Percentiles rank a stretch among this genome's conserved stretches.
Conservation (phyloP, 192 early-diverging fungal genomes). For the Entophlyctis helioformis region DNA sequence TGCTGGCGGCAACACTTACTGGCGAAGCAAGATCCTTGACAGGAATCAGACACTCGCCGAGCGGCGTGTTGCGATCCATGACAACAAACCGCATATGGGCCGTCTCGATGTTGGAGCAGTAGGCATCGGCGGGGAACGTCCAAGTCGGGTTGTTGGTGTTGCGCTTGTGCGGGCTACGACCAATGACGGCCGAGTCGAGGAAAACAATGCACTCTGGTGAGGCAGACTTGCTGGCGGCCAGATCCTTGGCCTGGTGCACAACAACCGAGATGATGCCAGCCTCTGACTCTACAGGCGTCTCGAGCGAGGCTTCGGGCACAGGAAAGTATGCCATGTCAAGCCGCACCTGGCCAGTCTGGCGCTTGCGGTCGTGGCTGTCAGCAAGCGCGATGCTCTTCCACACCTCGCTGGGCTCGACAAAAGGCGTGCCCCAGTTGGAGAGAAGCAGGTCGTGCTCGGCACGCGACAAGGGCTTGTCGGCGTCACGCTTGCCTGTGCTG, state of each 20-base stretch:
- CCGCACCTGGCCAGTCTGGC: slow-evolving; percentile 15
- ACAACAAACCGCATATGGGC: too few species aligned
- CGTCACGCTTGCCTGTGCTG: too few species aligned
- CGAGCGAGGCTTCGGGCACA: neutral
- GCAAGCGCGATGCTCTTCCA: slow-evolving; percentile 20
- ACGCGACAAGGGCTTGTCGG: slow-evolving; percentile 5
- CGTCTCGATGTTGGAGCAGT: too few species aligned
- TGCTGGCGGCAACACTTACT: too few species aligned
- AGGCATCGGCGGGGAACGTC: too few species aligned
- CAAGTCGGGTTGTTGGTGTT: too few species aligned
- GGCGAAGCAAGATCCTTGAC: too few species aligned
- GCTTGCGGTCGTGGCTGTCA: slow-evolving; percentile 4
- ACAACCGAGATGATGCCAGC: slow-evolving; percentile 26
- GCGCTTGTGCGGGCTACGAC: too few species aligned
- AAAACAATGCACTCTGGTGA: too few species aligned
- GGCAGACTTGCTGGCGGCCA: slow-evolving; percentile 11
- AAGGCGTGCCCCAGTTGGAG: slow-evolving; percentile 36
- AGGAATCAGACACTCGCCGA: too few species aligned
- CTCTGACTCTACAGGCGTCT: neutral
- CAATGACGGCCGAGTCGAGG: too few species aligned
- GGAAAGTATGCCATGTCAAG: slow-evolving; percentile 24
- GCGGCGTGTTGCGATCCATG: too few species aligned
- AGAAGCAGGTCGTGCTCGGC: slow-evolving; percentile 24
- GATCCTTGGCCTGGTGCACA: slow-evolving; percentile 31
- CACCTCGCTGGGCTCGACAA: slow-evolving; percentile 9